Conservation (phyloP, 1,139 yeast genomes). For the Zygoascus meyerae region DNA sequence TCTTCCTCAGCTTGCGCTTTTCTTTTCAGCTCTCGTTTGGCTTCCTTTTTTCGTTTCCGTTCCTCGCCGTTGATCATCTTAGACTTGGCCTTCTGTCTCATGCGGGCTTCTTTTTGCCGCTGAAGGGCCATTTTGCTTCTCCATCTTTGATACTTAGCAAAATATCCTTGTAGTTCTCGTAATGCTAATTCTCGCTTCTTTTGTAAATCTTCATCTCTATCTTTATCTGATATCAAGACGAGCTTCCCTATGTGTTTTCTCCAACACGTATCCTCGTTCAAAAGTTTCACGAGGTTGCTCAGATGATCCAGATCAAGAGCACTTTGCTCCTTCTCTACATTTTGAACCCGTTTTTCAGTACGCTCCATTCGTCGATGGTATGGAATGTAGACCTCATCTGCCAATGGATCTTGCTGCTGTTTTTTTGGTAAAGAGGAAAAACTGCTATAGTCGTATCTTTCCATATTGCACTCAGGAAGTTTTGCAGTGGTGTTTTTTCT, state of each 20-base stretch:
- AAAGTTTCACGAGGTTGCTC: constrained; percentile 38
- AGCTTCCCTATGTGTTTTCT: constrained; percentile 43
- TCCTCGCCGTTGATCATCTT: neutral
- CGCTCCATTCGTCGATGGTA: constrained; percentile 62
- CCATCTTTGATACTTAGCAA: constrained; percentile 46
- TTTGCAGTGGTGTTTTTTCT: neutral
- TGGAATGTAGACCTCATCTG: constrained; percentile 41
- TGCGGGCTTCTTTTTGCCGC: constrained; percentile 1
- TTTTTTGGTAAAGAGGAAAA: neutral
- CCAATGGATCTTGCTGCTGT: constrained; percentile 38
- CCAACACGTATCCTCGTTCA: constrained; percentile 55
- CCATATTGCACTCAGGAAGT: neutral
- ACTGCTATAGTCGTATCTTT: neutral
- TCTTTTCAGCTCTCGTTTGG: neutral
- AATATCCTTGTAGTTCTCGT: constrained; percentile 43
- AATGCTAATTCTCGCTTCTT: constrained; percentile 49
- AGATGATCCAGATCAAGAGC: constrained; percentile 48
- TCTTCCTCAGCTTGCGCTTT: neutral
- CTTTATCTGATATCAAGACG: constrained; percentile 47
- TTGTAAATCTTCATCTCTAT: constrained; percentile 45
- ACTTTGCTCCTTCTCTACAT: constrained; percentile 49
- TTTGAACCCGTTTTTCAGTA: constrained; percentile 59
- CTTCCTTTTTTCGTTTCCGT: neutral
- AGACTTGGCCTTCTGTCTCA: neutral
- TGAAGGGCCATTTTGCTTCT: constrained; percentile 20